Evolutionary conservation across 1,139 yeast genomes (phyloP), one percentile per base, ranked within the genome.

Genomic region (Sporopachydermia cereana): DNA sequence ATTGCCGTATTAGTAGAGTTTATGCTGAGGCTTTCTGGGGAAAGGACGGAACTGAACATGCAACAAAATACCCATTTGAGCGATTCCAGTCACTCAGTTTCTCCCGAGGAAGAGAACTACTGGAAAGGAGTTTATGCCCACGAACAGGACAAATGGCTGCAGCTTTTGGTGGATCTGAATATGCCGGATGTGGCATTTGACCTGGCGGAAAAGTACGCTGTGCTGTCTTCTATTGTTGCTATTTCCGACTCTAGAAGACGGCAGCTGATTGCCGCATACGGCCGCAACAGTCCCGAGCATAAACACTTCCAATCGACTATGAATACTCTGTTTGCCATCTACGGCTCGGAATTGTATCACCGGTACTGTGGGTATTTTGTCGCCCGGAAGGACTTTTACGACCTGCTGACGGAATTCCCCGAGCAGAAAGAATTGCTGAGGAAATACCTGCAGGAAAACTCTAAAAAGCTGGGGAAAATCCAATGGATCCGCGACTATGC

Each of bases 401-500:
- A 72, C 2, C 57, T 86, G 41, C 64, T 86, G 43, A 64, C 72
- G 17, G 76, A 73, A 30, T 82, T 81, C 57, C 74, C 77, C 12
- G 69, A 73, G 39, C 75, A 77, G 52, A 66, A 72, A 36, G 60
- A 62, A 2, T 74, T 65, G 53, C 62, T 85, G 47, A 66, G 72
- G 27, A 60, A 62, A 50, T 88, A 77, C 55, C 73, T 86, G 48
- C 54, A 60, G 7, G n/a, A n/a, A n/a, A 69, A 31, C 42, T 44
- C 12, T 41, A 41, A 1, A 64, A 67, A 45, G 67, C 71, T 36
- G 58, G 68, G 3, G 68, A 71, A 48, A 74, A 78, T 85, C 42
- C 72, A 88, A 1, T 88, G 96, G 96, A 79, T 86, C 34, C 71
- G 77, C 48, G 74, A 81, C 47, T 60, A 85, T 18, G 57, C 74